These are phyloP conservation scores for Xylariaceae sp. DNA, from an alignment of 2,329 filamentous ascomycete genomes.

Conservation along the genomic window DNA sequence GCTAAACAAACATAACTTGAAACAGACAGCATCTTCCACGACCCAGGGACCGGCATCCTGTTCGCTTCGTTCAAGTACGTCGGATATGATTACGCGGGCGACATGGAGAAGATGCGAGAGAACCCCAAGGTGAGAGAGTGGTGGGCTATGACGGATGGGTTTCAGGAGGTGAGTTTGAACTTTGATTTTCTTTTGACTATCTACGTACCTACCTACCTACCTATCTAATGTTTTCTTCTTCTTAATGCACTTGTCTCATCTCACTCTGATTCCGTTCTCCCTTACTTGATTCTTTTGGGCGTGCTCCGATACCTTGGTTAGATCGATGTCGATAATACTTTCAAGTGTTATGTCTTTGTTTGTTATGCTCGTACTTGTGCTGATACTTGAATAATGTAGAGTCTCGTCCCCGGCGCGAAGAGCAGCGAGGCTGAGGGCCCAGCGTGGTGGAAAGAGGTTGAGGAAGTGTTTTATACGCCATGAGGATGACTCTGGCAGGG, in stretches of 20 bases:
- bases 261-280: neutral
- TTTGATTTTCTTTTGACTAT: neutral
- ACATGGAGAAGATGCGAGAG: slow-evolving; percentile 78
- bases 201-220: no score
- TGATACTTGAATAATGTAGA: slow-evolving; percentile 30
- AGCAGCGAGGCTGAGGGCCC: slow-evolving; percentile 65
- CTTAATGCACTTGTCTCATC: neutral
- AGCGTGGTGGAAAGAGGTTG: slow-evolving; percentile 72
- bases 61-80: slow-evolving; percentile 82
- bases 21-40: slow-evolving; percentile 75
- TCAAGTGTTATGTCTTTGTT: no score
- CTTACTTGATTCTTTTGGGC: neutral
- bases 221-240: neutral
- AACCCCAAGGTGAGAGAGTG: slow-evolving; percentile 77
- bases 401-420: slow-evolving; percentile 63
- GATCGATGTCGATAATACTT: neutral
- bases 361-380: neutral
- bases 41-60: slow-evolving; percentile 66
- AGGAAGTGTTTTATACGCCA: slow-evolving; percentile 71
- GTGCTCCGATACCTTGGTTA: neutral
- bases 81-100: slow-evolving; percentile 73
- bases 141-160: slow-evolving; percentile 82
- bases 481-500: slow-evolving; percentile 40
- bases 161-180: slow-evolving; percentile 62
- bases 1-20: neutral